Evolutionary conservation across 495 filamentous ascomycete species (phyloP), one percentile per base, ranked within the genome.

Genomic region (Podospora pseudopauciseta): DNA sequence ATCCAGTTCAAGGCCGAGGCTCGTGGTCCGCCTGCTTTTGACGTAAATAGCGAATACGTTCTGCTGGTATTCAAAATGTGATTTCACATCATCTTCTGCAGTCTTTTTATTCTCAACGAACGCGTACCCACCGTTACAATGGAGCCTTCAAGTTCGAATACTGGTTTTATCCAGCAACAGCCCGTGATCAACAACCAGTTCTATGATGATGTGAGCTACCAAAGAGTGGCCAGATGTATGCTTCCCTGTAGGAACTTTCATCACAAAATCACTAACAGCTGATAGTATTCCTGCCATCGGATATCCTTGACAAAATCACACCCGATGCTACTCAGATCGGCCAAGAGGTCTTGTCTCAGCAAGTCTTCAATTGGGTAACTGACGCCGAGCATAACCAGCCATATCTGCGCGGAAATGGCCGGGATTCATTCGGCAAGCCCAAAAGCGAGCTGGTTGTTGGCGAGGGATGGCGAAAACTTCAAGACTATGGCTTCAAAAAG

Each of bases 331-430:
- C 75, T 5, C 68, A 71, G 23, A 75, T 86, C 58, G 84, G 78
- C 28, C 70, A 81, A n/a, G 75, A 80, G n/a, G 82, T 85, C n/a
- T 65, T 86, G 18, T 70, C 77, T 6, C 76, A 73, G 19, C 71
- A 79, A 49, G 76, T 87, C 27, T 79, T 88, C 64, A 71, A 76
- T 71, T 84, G 78, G 77, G 71, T 88, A 23, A 81, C 83, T 9
- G 86, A 90, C 74, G 85, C 88, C 49, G 89, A 91, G 76, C 73
- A 68, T 30, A 85, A 88, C 74, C 79, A 79, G 13, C 89, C 89
- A 1, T 83, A 82, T 55, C 71, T 90, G 56, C 76, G 77, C 60
- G 80, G 82, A 54, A 75, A 70, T 61, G 82, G 80, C 54, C 72
- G 80, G 5, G 77, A 84, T 71, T 79, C 81, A 28, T 89, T 86